These are phyloP conservation scores for Teratosphaeria nubilosa DNA, from an alignment of 2,329 filamentous ascomycete genomes.

Conservation along the genomic window DNA sequence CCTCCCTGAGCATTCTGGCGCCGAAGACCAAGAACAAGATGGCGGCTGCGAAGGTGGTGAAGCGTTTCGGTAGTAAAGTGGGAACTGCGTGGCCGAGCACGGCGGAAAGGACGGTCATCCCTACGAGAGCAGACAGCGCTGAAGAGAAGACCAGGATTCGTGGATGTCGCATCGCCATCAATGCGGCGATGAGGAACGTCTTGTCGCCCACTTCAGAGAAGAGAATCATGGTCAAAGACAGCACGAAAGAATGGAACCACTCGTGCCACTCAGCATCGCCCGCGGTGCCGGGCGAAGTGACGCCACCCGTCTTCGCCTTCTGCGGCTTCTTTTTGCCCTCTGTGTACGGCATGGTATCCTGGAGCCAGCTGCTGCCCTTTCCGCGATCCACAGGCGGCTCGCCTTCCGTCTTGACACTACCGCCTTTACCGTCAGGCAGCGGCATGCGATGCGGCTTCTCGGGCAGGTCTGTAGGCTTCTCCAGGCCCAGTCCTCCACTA, in stretches of 20 bases:
- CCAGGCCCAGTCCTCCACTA: slow-evolving; percentile 26
- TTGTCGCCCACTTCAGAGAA: slow-evolving; percentile 97
- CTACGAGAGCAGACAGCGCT: slow-evolving; percentile 79
- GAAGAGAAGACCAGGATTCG: slow-evolving; percentile 88
- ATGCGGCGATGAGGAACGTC: slow-evolving; percentile 89
- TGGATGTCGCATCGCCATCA: slow-evolving; percentile 99
- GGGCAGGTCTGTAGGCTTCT: slow-evolving; percentile 54
- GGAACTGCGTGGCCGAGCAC: slow-evolving; percentile 88
- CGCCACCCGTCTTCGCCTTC: slow-evolving; percentile 15
- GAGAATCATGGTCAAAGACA: slow-evolving; percentile 94
- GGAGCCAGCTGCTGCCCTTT: slow-evolving; percentile 18
- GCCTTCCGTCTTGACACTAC: slow-evolving; percentile 14
- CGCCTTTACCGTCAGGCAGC: slow-evolving; percentile 49
- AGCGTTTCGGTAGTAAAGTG: slow-evolving; percentile 75
- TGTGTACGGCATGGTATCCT: slow-evolving; percentile 29
- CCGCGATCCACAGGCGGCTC: slow-evolving; percentile 14
- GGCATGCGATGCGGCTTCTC: slow-evolving; percentile 66
- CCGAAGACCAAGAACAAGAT: slow-evolving; percentile 85
- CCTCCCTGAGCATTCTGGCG: slow-evolving; percentile 71
- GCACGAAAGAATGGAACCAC: slow-evolving; percentile 68
- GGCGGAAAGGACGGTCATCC: slow-evolving; percentile 89
- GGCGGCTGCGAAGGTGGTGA: slow-evolving; percentile 80
- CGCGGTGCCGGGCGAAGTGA: slow-evolving; percentile 9
- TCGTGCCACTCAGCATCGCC: slow-evolving; percentile 22
- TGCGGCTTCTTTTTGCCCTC: slow-evolving; percentile 25